Evolutionary conservation across 495 filamentous ascomycete species (phyloP), one percentile per base, ranked within the genome.

Genomic region (Niebla homalea): DNA sequence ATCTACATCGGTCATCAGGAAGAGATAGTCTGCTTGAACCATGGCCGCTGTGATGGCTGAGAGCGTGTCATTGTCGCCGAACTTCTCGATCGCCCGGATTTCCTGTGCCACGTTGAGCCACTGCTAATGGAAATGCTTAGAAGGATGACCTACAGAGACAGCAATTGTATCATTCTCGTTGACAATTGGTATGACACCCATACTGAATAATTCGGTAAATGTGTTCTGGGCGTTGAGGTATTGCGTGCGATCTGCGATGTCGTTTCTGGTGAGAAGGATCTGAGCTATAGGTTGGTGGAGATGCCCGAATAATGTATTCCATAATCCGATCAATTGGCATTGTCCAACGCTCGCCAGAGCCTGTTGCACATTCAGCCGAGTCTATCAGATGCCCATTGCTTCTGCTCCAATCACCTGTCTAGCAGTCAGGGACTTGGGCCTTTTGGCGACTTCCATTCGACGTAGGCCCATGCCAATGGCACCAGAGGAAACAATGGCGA

Each of bases 1-100:
- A 62, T 98, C 92, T 38, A 98, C 92, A 61, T 98, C 92, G 10
- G 92, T 98, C 92, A 98, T 98, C 39, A 98, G 72, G 66, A 98
- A 98, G 14, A 98, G 77, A 57, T 94, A 90, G 63, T 98, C 87
- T 40, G 92, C 92, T 61, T 94, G 88, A 54, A 96, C 84, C 87
- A 96, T 95, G 43, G 85, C 93, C 5, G 92, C 90, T 2, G 92
- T 95, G 56, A 98, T 94, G 37, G 93, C 92, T 29, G 87, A 93
- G 25, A 98, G 70, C 14, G 92, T 98, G 67, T 98, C 92, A 58
- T 98, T 98, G 70, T 98, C 92, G 53, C 92, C 92, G 60, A 98
- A 98, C 76, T 97, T 97, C 19, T 56, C 54, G 19, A 56, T 36
- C 35, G 45, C 49, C 20, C 54, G 54, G 64, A 98, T 97, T 78